phyloP scores from a whole-genome alignment of 805 yeast genomes.

The Priceomyces castillae region DNA sequence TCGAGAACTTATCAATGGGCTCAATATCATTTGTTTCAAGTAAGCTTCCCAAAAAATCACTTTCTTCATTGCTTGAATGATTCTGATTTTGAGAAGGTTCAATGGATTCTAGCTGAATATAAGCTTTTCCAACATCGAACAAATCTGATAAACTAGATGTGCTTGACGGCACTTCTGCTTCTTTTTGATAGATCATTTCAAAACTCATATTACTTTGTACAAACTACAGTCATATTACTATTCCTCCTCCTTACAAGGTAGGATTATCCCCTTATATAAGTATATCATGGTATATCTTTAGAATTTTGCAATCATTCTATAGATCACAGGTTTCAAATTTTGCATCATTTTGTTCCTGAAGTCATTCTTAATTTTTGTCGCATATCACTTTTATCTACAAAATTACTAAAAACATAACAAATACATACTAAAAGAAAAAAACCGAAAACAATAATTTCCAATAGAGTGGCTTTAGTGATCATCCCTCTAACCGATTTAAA shows the following conservation, averaged over 20 bases:
- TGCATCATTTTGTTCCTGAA: not conserved
- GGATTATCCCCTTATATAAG: not conserved
- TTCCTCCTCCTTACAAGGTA: too few relatives aligned
- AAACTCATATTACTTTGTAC: not conserved
- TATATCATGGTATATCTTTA: not conserved
- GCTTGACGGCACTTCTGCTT: constrained; percentile 1
- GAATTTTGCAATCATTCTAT: not conserved
- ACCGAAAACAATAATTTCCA: not conserved
- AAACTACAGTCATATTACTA: too few relatives aligned
- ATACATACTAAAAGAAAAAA: not conserved
- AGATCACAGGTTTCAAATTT: not conserved
- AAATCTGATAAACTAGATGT: constrained; percentile 2
- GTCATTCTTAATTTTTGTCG: constrained; percentile 1
- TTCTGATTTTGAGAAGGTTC: not conserved
- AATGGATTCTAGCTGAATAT: not conserved
- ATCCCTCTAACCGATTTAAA: not conserved
- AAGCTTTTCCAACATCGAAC: constrained; percentile 1
- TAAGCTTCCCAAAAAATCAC: not conserved
- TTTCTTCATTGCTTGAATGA: not conserved
- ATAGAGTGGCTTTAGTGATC: not conserved
- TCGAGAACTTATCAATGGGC: not conserved
- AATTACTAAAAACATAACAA: not conserved
- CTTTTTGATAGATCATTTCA: not conserved
- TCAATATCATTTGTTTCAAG: not conserved
- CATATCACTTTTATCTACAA: constrained; percentile 2